Percentiles rank a stretch among this genome's conserved stretches.
These are phyloP conservation scores for Amyloporia xantha DNA, from an alignment of 768 basidiomycete species.

Conservation along the genomic window DNA sequence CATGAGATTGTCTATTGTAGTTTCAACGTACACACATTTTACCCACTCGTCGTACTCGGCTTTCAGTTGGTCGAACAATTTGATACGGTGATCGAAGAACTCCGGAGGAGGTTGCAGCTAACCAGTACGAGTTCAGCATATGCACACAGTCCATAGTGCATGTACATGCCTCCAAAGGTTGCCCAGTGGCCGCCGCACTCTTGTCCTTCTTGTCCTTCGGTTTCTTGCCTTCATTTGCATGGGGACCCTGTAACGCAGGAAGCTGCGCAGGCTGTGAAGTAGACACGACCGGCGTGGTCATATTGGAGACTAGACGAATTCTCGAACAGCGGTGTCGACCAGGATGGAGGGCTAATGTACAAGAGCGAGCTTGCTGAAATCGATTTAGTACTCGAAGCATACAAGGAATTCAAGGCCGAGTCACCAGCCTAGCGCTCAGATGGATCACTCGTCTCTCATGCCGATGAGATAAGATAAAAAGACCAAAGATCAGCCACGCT, in stretches of 20 bases:
- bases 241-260: conserved; percentile 40
- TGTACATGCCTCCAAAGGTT: conserved; percentile 68
- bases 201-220: conserved; percentile 37
- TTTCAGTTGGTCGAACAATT: conserved; percentile 84
- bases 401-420: conserved; percentile 1
- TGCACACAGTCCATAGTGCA: not conserved
- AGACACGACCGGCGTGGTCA: conserved; percentile 51
- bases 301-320: conserved; percentile 24
- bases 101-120: conserved; percentile 79
- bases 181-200: conserved; percentile 30
- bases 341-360: not conserved
- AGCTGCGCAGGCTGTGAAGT: conserved; percentile 45
- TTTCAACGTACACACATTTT: conserved; percentile 46
- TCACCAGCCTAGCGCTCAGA: no score
- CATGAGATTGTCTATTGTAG: no score
- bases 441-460: no score
- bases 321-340: not conserved
- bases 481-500: no score
- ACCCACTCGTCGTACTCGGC: conserved; percentile 76
- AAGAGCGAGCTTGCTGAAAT: not conserved
- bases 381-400: conserved; percentile 5
- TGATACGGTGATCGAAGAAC: conserved; percentile 86
- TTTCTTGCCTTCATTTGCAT: conserved; percentile 24
- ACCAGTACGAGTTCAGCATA: conserved; percentile 1
- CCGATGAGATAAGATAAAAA: no score